Evolutionary conservation across 352 stramenopile genomes (phyloP), one percentile per base, ranked within the genome.

Genomic region (Phytophthora sojae): DNA sequence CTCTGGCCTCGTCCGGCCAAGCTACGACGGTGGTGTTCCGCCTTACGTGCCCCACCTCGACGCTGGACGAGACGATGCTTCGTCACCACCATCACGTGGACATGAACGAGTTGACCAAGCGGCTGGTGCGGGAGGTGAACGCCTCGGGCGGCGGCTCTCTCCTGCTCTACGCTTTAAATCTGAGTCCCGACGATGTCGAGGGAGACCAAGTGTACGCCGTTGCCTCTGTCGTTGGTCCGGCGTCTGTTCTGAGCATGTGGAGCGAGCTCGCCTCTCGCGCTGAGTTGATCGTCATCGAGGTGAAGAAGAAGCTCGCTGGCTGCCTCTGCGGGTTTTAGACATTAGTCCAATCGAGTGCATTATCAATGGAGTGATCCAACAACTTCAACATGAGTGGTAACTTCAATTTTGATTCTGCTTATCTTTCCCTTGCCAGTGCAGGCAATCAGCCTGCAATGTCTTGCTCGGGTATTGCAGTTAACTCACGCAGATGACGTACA

Each of bases 11-110:
- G 14, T 42, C 37, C 25, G 52, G 61, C 15, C 32, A 67, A 58
- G 39, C 45, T 14, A 68, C 54, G 17, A 69, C 56, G 17, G 64
- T 74, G 7, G 73, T 52, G 23, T 93, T 93, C 39, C 83, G 82
- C 1, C 69, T 93, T 3, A 66, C 54, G 23, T 90, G 84, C 51
- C 86, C 83, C 4, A 70, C 80, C 7, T 82, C 79, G 12, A 74
- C 77, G 7, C 67, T 91, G 37, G 74, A 90, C 59, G 81, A 84
- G 45, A 71, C 81, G 11, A 90, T 91, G 80, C 74, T 93, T 65
- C 83, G 82, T 19, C 86, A 93, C 57, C 83, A 88, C 55, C 83
- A 93, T 66, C 84, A 92, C 52, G 75, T 93, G 44, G 83, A 93
- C 57, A 88, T 88, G 77, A 86, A 93, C 59, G 84, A 90, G 45